Percentiles rank a stretch among this genome's conserved stretches.
Evolutionary conservation across 805 yeast species (phyloP).

Genomic region (Teunomyces cretensis): DNA sequence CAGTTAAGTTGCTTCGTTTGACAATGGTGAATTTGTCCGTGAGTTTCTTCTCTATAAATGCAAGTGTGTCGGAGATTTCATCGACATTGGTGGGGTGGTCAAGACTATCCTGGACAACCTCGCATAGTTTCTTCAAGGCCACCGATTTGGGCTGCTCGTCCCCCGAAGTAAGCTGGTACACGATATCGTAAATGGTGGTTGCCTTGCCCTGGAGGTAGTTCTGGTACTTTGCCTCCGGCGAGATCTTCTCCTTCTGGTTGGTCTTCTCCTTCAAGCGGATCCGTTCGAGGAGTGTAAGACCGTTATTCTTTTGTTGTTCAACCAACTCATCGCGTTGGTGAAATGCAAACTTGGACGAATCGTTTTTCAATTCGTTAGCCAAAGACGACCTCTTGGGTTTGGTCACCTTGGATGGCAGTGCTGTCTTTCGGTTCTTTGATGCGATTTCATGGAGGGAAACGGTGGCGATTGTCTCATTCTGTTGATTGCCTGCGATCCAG

Average conservation of each 20-base stretch:
- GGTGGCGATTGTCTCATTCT: background rate
- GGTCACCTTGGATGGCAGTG: slow-evolving; percentile 10
- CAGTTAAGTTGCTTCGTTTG: slow-evolving; percentile 22
- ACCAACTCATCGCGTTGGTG: slow-evolving; percentile 8
- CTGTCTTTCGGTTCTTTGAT: background rate
- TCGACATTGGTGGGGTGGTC: slow-evolving; percentile 26
- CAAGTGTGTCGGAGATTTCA: slow-evolving; percentile 30
- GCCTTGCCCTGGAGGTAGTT: slow-evolving; percentile 27
- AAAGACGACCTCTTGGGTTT: slow-evolving; percentile 7
- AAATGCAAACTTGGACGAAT: slow-evolving; percentile 35
- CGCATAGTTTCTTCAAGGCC: slow-evolving; percentile 24
- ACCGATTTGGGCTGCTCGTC: slow-evolving; percentile 9
- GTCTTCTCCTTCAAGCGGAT: slow-evolving; percentile 35
- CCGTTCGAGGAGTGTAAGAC: slow-evolving; percentile 39
- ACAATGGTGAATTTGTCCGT: slow-evolving; percentile 19
- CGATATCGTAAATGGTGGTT: slow-evolving; percentile 31
- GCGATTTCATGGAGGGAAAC: background rate
- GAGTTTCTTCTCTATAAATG: slow-evolving; percentile 19
- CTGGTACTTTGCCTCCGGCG: slow-evolving; percentile 22
- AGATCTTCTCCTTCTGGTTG: slow-evolving; percentile 9
- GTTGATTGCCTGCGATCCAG: slow-evolving; percentile 23
- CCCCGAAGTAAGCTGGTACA: slow-evolving; percentile 25
- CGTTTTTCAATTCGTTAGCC: slow-evolving; percentile 27
- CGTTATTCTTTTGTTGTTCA: slow-evolving; percentile 19
- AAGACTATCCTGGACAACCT: slow-evolving; percentile 34